Evolutionary conservation across 805 yeast species (phyloP).

Genomic region (Wickerhamiella galacta): DNA sequence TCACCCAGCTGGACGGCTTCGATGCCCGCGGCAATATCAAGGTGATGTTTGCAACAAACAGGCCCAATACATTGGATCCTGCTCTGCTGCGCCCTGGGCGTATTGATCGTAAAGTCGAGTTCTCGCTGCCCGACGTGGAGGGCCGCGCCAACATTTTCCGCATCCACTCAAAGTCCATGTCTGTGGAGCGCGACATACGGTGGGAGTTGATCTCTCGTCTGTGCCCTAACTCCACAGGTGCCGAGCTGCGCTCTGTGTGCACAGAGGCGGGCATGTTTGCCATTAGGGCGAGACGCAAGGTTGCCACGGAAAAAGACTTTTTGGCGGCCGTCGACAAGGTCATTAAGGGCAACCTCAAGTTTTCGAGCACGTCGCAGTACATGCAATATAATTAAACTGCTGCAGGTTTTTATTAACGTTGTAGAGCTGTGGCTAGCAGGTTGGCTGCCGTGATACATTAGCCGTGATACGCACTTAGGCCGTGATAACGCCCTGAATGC

Average conservation of each 20-base stretch:
- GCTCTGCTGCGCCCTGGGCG: slow-evolving; percentile 97
- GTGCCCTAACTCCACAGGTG: slow-evolving; percentile 98
- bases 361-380: slow-evolving; percentile 90
- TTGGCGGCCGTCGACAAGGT: slow-evolving; percentile 96
- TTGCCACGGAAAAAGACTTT: slow-evolving; percentile 96
- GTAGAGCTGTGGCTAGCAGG: no score
- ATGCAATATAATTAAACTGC: slow-evolving; percentile 89
- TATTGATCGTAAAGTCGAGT: slow-evolving; percentile 96
- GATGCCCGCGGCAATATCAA: slow-evolving; percentile 98
- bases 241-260: slow-evolving; percentile 94
- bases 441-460: no score
- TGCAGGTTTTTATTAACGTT: no score
- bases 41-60: slow-evolving; percentile 98
- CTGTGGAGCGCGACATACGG: slow-evolving; percentile 90
- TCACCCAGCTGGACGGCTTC: slow-evolving; percentile 95
- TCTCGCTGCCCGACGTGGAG: slow-evolving; percentile 88
- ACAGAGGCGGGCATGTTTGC: slow-evolving; percentile 99
- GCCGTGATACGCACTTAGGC: no score
- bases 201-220: slow-evolving; percentile 96
- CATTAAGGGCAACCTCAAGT: slow-evolving; percentile 94
- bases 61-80: slow-evolving; percentile 96
- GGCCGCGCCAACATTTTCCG: slow-evolving; percentile 97
- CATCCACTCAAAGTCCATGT: slow-evolving; percentile 94
- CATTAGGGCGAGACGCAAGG: slow-evolving; percentile 93
- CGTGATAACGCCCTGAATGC: no score